These are phyloP conservation scores for Artemisia annua DNA, from an alignment of 129 eudicot genomes.

Conservation along the genomic window DNA sequence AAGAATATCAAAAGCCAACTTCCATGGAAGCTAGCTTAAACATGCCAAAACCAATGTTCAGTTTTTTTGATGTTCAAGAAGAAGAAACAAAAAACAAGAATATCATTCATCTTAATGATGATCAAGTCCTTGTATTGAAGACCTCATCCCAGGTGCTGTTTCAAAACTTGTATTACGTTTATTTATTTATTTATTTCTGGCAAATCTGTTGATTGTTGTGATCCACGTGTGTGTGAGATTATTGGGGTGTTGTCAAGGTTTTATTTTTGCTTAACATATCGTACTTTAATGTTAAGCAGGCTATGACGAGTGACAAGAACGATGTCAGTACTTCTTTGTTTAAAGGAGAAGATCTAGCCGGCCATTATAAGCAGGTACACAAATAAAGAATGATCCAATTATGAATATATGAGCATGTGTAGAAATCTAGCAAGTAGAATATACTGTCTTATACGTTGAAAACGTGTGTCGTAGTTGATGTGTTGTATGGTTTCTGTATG, in stretches of 20 bases:
- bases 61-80: slow-evolving; percentile 28
- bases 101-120: slow-evolving; percentile 20
- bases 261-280: not conserved
- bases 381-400: not conserved
- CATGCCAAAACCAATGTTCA: slow-evolving; percentile 38
- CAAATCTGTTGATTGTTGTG: not conserved
- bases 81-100: slow-evolving; percentile 25
- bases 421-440: too few species aligned
- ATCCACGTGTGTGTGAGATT: too few species aligned
- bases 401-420: not conserved
- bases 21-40: slow-evolving; percentile 26
- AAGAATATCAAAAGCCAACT: slow-evolving; percentile 13
- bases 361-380: slow-evolving; percentile 7
- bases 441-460: too few species aligned
- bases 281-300: slow-evolving; percentile 11
- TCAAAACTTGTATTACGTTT: slow-evolving; percentile 6
- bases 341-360: slow-evolving; percentile 11
- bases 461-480: too few species aligned
- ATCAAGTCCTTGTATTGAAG: slow-evolving; percentile 20
- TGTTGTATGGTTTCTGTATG: too few species aligned
- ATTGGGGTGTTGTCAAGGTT: not conserved
- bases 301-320: slow-evolving; percentile 11
- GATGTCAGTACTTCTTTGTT: slow-evolving; percentile 7
- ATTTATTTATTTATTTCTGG: not conserved
- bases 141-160: slow-evolving; percentile 16